A percentile compares a stretch with the other conserved stretches of the same genome.
These are phyloP conservation scores for Populus pruinosa DNA, from an alignment of 345 rosid species.

Conservation along the genomic window DNA sequence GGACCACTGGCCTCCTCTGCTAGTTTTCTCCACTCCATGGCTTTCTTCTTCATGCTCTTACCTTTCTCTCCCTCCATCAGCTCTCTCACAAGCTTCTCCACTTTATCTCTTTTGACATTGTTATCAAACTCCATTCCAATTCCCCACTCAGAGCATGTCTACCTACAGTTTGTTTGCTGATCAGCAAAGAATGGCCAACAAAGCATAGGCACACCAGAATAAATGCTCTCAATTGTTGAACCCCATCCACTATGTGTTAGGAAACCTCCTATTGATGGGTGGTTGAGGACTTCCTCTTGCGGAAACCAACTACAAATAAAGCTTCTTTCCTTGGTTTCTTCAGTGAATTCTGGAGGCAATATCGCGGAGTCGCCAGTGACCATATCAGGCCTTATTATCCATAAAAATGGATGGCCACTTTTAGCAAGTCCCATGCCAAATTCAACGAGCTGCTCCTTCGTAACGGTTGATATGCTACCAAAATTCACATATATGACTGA, in stretches of 20 bases:
- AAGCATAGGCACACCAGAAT: constrained; percentile 5
- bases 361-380: neutral
- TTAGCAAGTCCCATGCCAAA: neutral
- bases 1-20: constrained; percentile 2
- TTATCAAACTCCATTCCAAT: neutral
- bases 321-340: neutral
- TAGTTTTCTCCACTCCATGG: neutral
- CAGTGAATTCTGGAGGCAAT: neutral
- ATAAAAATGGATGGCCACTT: neutral
- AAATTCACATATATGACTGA: neutral
- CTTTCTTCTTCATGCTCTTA: neutral
- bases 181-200: neutral
- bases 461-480: neutral
- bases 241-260: neutral
- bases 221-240: neutral
- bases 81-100: neutral
- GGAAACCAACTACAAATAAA: neutral
- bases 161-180: constrained; percentile 2
- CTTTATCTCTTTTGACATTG: neutral
- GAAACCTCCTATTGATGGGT: neutral
- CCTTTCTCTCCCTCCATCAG: neutral
- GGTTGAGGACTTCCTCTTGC: neutral
- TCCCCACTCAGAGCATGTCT: neutral
- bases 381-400: neutral
- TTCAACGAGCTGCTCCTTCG: neutral